Percentiles rank a stretch among this genome's conserved stretches.
These are phyloP conservation scores for Camellia granthamiana DNA, from an alignment of 148 eudicot genomes.

Conservation along the genomic window DNA sequence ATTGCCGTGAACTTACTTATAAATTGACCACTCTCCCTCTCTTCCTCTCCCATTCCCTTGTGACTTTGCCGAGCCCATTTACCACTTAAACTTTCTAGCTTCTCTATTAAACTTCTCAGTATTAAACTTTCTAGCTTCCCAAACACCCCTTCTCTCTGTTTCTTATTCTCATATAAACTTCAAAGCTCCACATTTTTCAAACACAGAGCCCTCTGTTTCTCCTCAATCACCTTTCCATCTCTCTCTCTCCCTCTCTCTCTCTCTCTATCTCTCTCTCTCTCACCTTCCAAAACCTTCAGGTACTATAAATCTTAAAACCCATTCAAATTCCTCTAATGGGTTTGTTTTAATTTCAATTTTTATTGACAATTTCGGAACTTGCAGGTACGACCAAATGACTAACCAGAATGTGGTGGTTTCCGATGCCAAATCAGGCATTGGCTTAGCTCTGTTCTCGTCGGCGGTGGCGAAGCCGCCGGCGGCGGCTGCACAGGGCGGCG, in stretches of 20 bases:
- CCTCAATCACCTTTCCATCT: not conserved
- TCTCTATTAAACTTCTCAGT: too few species aligned
- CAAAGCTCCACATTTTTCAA: not conserved
- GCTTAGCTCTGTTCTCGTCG: slow-evolving; percentile 16
- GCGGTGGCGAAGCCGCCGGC: slow-evolving; percentile 29
- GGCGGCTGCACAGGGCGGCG: slow-evolving; percentile 21
- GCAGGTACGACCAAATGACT: slow-evolving; percentile 32
- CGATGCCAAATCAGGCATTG: slow-evolving; percentile 37
- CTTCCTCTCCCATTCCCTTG: not conserved
- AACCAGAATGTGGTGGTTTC: slow-evolving; percentile 53
- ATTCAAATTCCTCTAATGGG: not conserved
- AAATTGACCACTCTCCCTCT: slow-evolving; percentile 30
- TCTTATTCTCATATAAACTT: not conserved
- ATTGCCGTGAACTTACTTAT: slow-evolving; percentile 30
- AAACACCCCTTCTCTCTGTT: not conserved
- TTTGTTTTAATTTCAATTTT: not conserved
- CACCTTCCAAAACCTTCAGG: not conserved
- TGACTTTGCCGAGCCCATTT: not conserved
- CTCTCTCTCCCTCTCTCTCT: not conserved
- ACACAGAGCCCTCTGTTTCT: slow-evolving; percentile 1
- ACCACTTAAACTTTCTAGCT: too few species aligned
- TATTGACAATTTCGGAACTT: not conserved
- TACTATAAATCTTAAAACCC: not conserved
- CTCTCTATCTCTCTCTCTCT: not conserved
- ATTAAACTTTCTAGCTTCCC: too few species aligned